Evolutionary conservation across 129 eudicot species (phyloP), one percentile per base, ranked within the genome.

Genomic region (Flaveria sonorensis): DNA sequence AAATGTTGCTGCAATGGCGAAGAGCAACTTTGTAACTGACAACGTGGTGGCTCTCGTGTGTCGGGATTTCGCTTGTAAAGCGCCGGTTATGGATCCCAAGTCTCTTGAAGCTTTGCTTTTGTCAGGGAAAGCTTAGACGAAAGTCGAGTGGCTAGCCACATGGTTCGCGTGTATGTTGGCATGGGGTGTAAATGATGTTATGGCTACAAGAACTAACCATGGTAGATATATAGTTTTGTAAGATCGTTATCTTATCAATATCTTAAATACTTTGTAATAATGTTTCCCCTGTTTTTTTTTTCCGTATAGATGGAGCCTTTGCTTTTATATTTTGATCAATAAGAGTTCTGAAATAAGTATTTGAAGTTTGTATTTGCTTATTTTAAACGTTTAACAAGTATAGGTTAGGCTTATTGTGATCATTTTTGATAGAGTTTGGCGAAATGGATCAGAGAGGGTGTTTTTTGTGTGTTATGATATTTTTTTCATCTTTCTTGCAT

Each of bases 51-150:
- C 89, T 68, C 87, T 90, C 0, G 92, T 93, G 26, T 93, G 98
- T 80, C 89, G 85, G 68, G 87, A 93, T 60, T 93, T 93, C 84
- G 85, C 91, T 0, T 93, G 98, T 77, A 90, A 89, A 75, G 86
- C 98, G 50, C 89, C 96, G 0, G 88, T 93, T 14, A 57, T 32
- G 13, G 90, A 85, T 40, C 88, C 92, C 0, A 74, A 2, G 8
- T 73, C 92, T 42, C 96, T 93, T 53, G 84, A 77, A 76, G 85
- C 86, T 74, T 82, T 88, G 79, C 90, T 91, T 45, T 69, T 47
- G 30, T 53, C 68, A 7, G 69, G 83, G 50, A 57, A 81, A 81
- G 76, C 50, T 67, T 79, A 79, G 70, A 46, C 40, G 16, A 1
- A 7, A 48, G 50, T 39, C 1, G n/a, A 48, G 50, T 39, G 39